These are phyloP conservation scores for Colletotrichum karsti DNA, from an alignment of 2,329 filamentous ascomycete species.

Conservation along the genomic window DNA sequence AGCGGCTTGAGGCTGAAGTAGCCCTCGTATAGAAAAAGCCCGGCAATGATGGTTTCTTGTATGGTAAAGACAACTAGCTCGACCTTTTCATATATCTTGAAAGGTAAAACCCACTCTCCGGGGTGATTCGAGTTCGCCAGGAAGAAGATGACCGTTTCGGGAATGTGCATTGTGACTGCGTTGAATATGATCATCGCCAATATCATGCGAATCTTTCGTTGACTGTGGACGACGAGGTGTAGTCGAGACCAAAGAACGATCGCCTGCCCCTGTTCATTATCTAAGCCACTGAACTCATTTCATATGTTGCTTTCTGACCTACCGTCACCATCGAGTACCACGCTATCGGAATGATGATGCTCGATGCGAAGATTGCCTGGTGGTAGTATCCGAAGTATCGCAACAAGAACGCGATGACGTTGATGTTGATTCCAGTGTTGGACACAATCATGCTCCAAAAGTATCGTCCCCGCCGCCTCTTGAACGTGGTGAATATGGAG, in stretches of 20 bases:
- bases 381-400: conserved; percentile 39
- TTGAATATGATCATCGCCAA: conserved; percentile 67
- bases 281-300: too few species aligned
- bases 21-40: conserved; percentile 62
- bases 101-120: conserved; percentile 40
- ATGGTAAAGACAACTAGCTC: conserved; percentile 65
- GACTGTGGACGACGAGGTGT: conserved; percentile 64
- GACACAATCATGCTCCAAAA: conserved; percentile 34
- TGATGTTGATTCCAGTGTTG: conserved; percentile 32
- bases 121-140: conserved; percentile 52
- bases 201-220: conserved; percentile 54
- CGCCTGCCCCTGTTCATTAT: too few species aligned
- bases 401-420: conserved; percentile 38
- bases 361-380: conserved; percentile 31
- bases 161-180: conserved; percentile 59
- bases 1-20: conserved; percentile 45
- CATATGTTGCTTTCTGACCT: too few species aligned
- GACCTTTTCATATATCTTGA: conserved; percentile 57
- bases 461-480: conserved; percentile 30
- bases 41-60: conserved; percentile 63
- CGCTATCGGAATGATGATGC: conserved; percentile 44
- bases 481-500: conserved; percentile 33
- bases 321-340: conserved; percentile 62
- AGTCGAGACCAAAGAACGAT: conserved; percentile 70
- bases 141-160: conserved; percentile 63